phyloP scores from a whole-genome alignment of 371 early-diverging fungal species.

The Pancytospora philotis region DNA sequence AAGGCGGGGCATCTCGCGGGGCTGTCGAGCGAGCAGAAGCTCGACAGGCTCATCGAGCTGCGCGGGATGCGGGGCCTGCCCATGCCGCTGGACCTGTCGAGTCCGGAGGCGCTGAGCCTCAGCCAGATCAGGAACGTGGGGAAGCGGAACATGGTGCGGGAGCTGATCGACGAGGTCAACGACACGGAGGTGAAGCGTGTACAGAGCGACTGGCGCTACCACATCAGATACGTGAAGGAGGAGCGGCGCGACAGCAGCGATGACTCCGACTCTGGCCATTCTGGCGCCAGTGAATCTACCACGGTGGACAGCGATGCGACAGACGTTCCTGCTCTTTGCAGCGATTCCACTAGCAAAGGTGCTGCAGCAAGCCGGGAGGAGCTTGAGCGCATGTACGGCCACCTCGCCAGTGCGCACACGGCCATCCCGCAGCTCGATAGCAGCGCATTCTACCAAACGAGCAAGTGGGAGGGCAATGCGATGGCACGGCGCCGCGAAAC shows the following conservation, averaged over 20 bases:
- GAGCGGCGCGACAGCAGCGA: background rate
- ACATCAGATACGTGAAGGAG: slow-evolving; percentile 20
- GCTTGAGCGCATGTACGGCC: background rate
- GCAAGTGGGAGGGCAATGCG: background rate
- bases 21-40: slow-evolving; percentile 20
- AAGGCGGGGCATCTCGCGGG: slow-evolving; percentile 18
- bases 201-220: slow-evolving; percentile 25
- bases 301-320: background rate
- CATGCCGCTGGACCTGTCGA: background rate
- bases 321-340: too few species aligned
- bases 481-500: too few species aligned
- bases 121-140: slow-evolving; percentile 45
- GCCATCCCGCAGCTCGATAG: background rate
- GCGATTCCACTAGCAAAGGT: too few species aligned
- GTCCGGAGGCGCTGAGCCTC: slow-evolving; percentile 15
- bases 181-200: slow-evolving; percentile 16
- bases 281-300: background rate
- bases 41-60: slow-evolving; percentile 36
- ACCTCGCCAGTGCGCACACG: background rate
- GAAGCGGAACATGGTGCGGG: slow-evolving; percentile 35
- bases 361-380: background rate
- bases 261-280: background rate
- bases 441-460: background rate
- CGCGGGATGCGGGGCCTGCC: slow-evolving; percentile 24
- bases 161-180: slow-evolving; percentile 30